These are phyloP conservation scores for Pseudogymnoascus verrucosus DNA, from an alignment of 2,329 filamentous ascomycete species.

Conservation along the genomic window DNA sequence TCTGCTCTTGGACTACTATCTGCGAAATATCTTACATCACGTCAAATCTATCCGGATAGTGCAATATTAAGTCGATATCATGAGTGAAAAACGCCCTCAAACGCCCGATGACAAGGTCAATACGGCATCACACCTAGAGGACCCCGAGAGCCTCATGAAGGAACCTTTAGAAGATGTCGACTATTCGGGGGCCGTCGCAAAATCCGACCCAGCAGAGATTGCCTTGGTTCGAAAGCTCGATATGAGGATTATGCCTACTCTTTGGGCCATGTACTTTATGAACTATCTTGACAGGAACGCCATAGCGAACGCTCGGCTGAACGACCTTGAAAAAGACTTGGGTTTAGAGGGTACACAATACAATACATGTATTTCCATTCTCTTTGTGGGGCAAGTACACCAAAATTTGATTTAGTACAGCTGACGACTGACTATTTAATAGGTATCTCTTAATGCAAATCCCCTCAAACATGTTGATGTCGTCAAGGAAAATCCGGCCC, in stretches of 20 bases:
- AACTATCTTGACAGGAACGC: slow-evolving; percentile 44
- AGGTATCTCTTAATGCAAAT: slow-evolving; percentile 40
- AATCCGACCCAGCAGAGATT: slow-evolving; percentile 29
- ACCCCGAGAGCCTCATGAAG: slow-evolving; percentile 5
- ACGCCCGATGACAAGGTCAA: slow-evolving; percentile 9
- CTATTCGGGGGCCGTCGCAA: slow-evolving; percentile 25
- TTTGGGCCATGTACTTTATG: slow-evolving; percentile 36
- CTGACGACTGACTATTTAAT: slow-evolving; percentile 1
- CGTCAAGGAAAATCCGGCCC: slow-evolving; percentile 29
- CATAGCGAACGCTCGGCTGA: slow-evolving; percentile 48
- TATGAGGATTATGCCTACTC: slow-evolving; percentile 33
- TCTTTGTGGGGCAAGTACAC: slow-evolving; percentile 40
- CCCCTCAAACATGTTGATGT: slow-evolving; percentile 39
- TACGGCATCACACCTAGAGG: slow-evolving; percentile 8
- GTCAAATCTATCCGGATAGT: not conserved
- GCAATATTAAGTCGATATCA: not conserved
- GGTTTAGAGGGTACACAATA: slow-evolving; percentile 41
- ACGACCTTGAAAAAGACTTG: slow-evolving; percentile 45
- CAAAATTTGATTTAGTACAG: not conserved
- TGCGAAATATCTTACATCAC: not conserved
- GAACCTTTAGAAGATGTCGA: slow-evolving; percentile 5
- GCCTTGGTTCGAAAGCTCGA: slow-evolving; percentile 32
- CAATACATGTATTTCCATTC: slow-evolving; percentile 39
- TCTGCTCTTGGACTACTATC: not conserved
- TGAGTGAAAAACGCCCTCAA: not conserved